These are phyloP conservation scores for Vitis rupestris DNA, from an alignment of 164 flowering plant genomes.

Conservation along the genomic window DNA sequence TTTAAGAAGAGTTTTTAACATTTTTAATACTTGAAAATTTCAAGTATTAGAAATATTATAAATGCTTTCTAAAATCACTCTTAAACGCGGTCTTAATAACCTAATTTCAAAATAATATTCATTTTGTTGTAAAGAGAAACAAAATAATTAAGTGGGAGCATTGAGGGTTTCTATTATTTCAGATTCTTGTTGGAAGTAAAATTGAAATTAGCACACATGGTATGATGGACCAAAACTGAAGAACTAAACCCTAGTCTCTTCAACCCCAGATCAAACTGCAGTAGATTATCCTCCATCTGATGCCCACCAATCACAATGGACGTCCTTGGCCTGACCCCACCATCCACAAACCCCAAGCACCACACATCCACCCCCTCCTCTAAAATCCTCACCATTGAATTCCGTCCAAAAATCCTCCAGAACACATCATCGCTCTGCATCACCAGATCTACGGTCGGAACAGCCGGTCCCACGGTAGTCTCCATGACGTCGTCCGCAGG, in stretches of 20 bases:
- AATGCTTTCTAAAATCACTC: no score
- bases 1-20: no score
- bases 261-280: slow-evolving; percentile 39
- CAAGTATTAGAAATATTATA: no score
- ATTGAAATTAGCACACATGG: slow-evolving; percentile 35
- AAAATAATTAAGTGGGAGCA: no score
- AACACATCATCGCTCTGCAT: slow-evolving; percentile 25
- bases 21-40: no score
- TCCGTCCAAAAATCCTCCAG: slow-evolving; percentile 45
- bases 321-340: slow-evolving; percentile 29
- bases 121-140: no score
- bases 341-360: slow-evolving; percentile 53
- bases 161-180: background rate
- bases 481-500: background rate
- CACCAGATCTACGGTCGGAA: slow-evolving; percentile 44
- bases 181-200: slow-evolving; percentile 6
- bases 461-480: slow-evolving; percentile 33
- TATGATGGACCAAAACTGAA: slow-evolving; percentile 19
- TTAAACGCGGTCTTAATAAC: no score
- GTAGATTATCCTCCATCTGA: slow-evolving; percentile 45
- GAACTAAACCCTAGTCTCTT: slow-evolving; percentile 41
- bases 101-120: no score
- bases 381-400: slow-evolving; percentile 44
- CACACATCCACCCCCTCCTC: slow-evolving; percentile 17
- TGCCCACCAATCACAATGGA: slow-evolving; percentile 42